Base-by-base conservation (phyloP, 176 grass and related monocot species). In the Bonia amplexicaulis region DNA sequence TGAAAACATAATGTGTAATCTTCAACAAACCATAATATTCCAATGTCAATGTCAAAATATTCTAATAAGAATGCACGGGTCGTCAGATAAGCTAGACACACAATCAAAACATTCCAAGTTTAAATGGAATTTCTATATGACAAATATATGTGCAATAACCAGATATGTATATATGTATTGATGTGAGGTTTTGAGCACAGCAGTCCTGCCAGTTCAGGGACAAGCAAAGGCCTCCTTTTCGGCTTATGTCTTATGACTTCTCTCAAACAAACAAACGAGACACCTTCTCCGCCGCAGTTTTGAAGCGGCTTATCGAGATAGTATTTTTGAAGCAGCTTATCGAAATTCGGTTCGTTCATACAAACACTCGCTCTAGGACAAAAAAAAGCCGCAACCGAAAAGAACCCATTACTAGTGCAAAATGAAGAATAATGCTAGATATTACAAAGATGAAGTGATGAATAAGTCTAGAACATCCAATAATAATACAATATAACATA, bases 1-100 rank as follows among this genome's bases (percentile, higher is more conserved):
- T 99, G 87, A 44, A 92, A 85, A 91, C 55, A 64, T 3, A 84
- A 73, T 42, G 10, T 78, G 48, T 73, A 54, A 51, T 78, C 23
- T 78, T 72, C 7, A 88, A 2, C 41, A 77, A 82, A 33, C 53
- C 37, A 75, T 2, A 51, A 14, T 37, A 20, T 48, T 76, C 41
- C 4, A n/a, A 66, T 81, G 78, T 66, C 60, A 88, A 60, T 12
- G 44, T 20, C 69, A 29, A 77, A 82, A 70, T 39, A 62, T 59
- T 87, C 61, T 39, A 82, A 74, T 35, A 66, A 71, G 29, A 44
- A 65, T 33, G 46, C 14, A 72, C 25, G 7, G 33, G 23, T 42
- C 6, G 6, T n/a, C 14, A 71, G 17, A 69, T 63, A 26, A 70
- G 75, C 66, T 62, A 62, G 29, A 72, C 20, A 79, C 20, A 52